phyloP scores from a whole-genome alignment of 116 monocot species.

The Zostera marina region DNA sequence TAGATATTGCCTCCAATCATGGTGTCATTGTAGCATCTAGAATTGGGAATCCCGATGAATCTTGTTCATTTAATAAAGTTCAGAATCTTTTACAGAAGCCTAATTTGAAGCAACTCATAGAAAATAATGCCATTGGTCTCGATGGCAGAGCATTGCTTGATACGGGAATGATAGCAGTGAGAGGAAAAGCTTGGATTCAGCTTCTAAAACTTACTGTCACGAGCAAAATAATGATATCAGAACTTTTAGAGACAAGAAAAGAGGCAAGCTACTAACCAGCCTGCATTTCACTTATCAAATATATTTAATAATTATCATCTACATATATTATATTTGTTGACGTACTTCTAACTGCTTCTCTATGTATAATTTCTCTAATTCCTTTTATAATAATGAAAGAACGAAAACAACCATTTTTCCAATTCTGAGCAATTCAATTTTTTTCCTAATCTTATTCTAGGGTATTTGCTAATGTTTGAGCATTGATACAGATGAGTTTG shows the following conservation, averaged over 20 bases:
- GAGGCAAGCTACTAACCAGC: conserved; percentile 23
- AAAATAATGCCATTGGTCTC: conserved; percentile 49
- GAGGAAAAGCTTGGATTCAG: conserved; percentile 82
- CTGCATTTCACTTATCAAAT: no score
- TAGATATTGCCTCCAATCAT: conserved; percentile 85
- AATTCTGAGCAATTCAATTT: neutral
- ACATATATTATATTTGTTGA: neutral
- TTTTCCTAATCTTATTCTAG: neutral
- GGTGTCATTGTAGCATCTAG: conserved; percentile 73
- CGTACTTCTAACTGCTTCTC: no score
- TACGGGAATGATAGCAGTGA: conserved; percentile 84
- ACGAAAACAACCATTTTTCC: no score
- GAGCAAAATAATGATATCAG: conserved; percentile 35
- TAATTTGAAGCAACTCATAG: conserved; percentile 40
- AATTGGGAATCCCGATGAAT: conserved; percentile 21
- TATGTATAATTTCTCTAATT: neutral
- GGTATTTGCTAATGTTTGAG: neutral
- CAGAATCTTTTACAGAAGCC: conserved; percentile 89
- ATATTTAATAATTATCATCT: neutral
- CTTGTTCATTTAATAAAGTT: conserved; percentile 48
- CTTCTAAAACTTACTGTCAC: conserved; percentile 54
- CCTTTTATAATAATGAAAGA: neutral
- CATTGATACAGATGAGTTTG: conserved; percentile 71
- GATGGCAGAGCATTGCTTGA: conserved; percentile 87
- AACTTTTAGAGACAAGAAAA: conserved; percentile 44